Base-by-base conservation (phyloP, 495 filamentous ascomycete species). In the Xylaria flabelliformis region DNA sequence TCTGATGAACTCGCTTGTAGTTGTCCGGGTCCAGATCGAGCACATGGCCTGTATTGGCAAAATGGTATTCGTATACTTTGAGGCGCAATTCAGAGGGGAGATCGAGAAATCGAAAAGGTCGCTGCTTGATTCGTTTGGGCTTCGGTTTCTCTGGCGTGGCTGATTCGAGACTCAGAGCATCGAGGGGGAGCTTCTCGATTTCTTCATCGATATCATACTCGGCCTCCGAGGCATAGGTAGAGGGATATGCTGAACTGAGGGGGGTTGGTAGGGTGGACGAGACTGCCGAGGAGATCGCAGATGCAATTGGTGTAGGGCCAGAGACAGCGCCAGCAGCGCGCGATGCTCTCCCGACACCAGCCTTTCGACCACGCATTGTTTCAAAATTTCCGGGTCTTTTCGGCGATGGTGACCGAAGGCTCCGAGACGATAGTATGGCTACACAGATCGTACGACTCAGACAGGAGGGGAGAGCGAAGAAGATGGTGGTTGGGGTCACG, bases 31-130 rank as follows among this genome's bases (percentile, higher is more conserved):
- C 91, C 6, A 95, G 88, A 74, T 95, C 94, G 21, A 97, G 83
- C 51, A 89, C 89, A 63, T 81, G 80, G 55, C 81, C 81, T 9
- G 84, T 83, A 24, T 79, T 75, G 44, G 80, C 73, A 61, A 97
- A 90, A 55, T 90, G 81, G 69, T 88, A 82, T 64, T 83, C 84
- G 77, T 94, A 94, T 50, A 97, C 88, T 61, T 88, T 88, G 53
- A 90, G 73, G 10, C 94, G 92, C 41, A 97, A 83, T 76, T 97
- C 94, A 12, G 89, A 86, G 0, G 94, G 94, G 0, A 97, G 84
- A 62, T 90, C 87, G 77, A 97, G 88, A 80, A 97, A 94, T 36
- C 84, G 88, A 76, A 97, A 97, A 0, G 88, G 85, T 53, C 15
- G 72, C 62, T 65, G 76, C 72, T 80, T 77, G 34, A 21, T 63